These are phyloP conservation scores for Carex cristatella DNA, from an alignment of 176 grass and related monocot species.

Conservation along the genomic window DNA sequence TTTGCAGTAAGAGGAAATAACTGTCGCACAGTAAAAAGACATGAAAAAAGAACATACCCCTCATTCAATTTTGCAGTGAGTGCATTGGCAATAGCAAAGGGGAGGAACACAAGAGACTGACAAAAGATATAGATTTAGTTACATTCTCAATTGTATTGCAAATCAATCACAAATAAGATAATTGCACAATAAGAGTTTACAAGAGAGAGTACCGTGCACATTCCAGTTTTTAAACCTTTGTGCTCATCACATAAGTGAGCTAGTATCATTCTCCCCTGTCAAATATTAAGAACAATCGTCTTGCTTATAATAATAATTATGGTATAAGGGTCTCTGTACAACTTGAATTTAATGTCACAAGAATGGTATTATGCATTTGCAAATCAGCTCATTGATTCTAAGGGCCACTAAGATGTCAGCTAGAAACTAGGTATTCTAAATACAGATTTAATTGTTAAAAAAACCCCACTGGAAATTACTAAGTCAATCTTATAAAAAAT, in stretches of 20 bases:
- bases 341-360: background rate
- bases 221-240: constrained; percentile 94
- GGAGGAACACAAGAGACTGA: constrained; percentile 85
- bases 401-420: background rate
- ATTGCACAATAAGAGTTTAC: constrained; percentile 15
- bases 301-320: background rate
- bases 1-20: constrained; percentile 12
- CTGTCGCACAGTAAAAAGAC: background rate
- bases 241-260: constrained; percentile 91
- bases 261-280: constrained; percentile 96
- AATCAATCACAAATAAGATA: constrained; percentile 4
- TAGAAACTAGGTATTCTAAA: background rate
- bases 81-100: constrained; percentile 86
- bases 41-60: constrained; percentile 43
- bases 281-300: background rate
- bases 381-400: background rate
- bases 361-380: background rate
- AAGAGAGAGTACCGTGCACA: constrained; percentile 69
- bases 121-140: constrained; percentile 18
- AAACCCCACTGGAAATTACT: background rate
- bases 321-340: background rate
- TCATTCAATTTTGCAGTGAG: constrained; percentile 75
- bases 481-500: background rate
- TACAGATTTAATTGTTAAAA: background rate
- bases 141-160: background rate